Evolutionary conservation across 1,284 basidiomycete species (phyloP).

Genomic region (Cutaneotrichosporon sp.): DNA sequence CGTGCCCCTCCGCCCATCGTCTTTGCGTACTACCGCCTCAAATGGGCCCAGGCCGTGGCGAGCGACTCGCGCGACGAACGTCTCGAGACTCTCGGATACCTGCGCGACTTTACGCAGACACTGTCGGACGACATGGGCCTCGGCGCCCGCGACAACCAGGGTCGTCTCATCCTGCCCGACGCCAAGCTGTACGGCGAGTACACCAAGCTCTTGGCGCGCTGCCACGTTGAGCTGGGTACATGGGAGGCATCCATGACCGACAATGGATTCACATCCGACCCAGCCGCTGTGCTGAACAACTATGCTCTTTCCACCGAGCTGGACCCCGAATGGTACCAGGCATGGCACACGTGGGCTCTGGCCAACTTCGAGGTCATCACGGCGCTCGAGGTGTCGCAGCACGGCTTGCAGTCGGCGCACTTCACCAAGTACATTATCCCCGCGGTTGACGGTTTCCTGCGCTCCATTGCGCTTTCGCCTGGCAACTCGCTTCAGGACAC

Average conservation of each 20-base stretch:
- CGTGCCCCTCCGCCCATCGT: conserved; percentile 93
- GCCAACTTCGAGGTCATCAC: conserved; percentile 93
- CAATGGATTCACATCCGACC: conserved; percentile 55
- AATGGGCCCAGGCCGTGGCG: conserved; percentile 75
- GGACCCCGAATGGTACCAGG: conserved; percentile 94
- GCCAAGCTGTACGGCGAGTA: conserved; percentile 64
- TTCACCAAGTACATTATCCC: conserved; percentile 86
- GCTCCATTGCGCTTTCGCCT: conserved; percentile 83
- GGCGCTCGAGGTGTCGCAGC: conserved; percentile 67
- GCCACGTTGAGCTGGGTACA: conserved; percentile 93
- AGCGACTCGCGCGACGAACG: conserved; percentile 24
- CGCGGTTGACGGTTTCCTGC: conserved; percentile 95
- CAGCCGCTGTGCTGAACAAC: conserved; percentile 73
- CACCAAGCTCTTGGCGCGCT: conserved; percentile 84
- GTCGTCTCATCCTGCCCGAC: conserved; percentile 52
- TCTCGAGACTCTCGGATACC: conserved; percentile 70
- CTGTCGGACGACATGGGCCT: conserved; percentile 69
- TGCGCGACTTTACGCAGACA: conserved; percentile 76
- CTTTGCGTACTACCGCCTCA: conserved; percentile 93
- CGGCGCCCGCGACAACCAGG: conserved; percentile 52
- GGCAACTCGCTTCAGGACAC: conserved; percentile 95
- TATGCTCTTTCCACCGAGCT: conserved; percentile 87
- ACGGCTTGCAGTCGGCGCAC: conserved; percentile 65
- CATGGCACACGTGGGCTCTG: conserved; percentile 98
- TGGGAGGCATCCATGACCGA: conserved; percentile 78